Evolutionary conservation across 805 yeast species (phyloP), one percentile per base, ranked within the genome.

Genomic region (Starmerella etchellsii): DNA sequence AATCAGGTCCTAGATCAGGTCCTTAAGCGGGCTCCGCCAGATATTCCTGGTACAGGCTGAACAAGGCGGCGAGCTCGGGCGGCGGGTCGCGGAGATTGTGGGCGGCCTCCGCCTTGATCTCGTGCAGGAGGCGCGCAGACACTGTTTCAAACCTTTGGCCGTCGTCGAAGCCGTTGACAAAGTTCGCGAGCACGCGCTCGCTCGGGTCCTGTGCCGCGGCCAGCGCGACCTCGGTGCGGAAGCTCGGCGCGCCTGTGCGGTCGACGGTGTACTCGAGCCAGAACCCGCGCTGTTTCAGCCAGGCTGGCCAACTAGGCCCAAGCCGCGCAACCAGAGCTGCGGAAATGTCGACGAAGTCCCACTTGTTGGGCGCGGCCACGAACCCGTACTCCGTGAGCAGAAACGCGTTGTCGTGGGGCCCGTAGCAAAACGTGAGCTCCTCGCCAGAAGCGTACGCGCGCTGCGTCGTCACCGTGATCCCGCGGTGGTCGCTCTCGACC

Each of bases 371-470:
- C 0, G 57, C 30, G 5, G 24, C 58, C 28, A 68, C 66, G 63
- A 88, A 88, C 1, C 96, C 97, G 55, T 88, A 88, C 58, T 88
- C 97, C 52, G 81, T 75, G 9, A 84, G 62, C 26, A 88, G 60
- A 49, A 82, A 82, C 37, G 76, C 84, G 56, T 88, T 85, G 9
- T 81, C 74, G 58, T 88, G 96, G 1, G 95, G 76, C 1, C 97
- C 97, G 56, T 88, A 88, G 38, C 78, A 73, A 49, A 88, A 68
- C 50, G 65, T 73, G 2, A 88, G 50, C 55, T 87, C 93, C 14
- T 76, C 76, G 13, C 61, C 65, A 4, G 57, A 50, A 13, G 43
- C 43, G 49, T 64, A 67, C 39, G 56, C 36, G 50, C 53, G 46
- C 49, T 61, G 53, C 0, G 69, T 56, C n/a, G 52, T 50, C 1